Conservation (phyloP, 78 protist genomes). For the Isochrysis galbana region DNA sequence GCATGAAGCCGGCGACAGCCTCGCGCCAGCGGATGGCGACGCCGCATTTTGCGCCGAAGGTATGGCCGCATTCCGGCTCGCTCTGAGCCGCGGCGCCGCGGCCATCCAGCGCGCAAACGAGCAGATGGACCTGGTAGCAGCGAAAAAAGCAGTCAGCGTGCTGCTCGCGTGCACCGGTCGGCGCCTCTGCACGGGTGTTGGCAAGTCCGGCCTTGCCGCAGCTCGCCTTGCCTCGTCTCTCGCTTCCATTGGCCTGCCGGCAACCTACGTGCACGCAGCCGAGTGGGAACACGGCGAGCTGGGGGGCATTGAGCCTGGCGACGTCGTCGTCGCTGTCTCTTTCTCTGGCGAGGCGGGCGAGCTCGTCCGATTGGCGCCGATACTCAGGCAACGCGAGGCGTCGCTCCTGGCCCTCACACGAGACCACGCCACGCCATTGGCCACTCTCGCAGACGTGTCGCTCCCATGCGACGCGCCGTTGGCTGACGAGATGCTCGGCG, state of each 20-base stretch:
- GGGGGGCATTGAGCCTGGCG: background rate
- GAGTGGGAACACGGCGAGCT: conserved; percentile 4
- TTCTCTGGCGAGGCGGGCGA: background rate
- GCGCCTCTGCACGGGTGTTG: background rate
- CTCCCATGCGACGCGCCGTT: background rate
- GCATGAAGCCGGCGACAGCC: no score
- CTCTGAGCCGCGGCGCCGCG: background rate
- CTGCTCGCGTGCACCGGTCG: background rate
- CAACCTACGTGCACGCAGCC: background rate
- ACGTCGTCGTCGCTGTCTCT: background rate
- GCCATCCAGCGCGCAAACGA: background rate
- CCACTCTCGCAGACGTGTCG: background rate
- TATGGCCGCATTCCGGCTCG: background rate
- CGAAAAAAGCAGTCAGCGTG: background rate
- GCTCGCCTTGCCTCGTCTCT: background rate
- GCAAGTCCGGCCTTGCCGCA: background rate
- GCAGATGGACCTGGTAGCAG: background rate
- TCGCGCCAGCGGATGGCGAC: background rate
- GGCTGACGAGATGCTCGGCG: background rate
- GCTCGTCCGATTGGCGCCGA: background rate
- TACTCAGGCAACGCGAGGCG: background rate
- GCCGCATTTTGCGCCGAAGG: background rate
- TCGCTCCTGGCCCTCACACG: background rate
- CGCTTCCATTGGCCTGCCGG: background rate
- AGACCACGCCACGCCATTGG: background rate